Base-by-base conservation (phyloP, 768 basidiomycete species). In the Crucibulum laeve region DNA sequence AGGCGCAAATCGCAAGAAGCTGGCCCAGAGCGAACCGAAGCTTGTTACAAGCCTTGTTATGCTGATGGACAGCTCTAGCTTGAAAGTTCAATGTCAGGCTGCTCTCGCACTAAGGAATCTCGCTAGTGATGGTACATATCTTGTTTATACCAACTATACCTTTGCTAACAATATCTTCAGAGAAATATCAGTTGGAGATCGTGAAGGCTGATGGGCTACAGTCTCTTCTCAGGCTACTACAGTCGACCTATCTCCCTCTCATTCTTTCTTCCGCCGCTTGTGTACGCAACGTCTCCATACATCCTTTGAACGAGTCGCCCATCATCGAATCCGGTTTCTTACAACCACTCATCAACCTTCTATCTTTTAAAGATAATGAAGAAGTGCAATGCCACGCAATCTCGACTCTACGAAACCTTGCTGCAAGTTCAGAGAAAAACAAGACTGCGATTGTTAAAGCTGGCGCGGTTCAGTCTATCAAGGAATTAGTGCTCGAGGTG, bases 331-430 rank as follows among this genome's bases (percentile, higher is more conserved):
- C 92, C 25, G 95, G 95, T 15, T 99, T 99, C 74, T 68, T 98
- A 49, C 87, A 91, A 56, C 96, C 96, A 1, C 71, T 99, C 30
- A 97, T 99, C 62, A 93, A 91, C 59, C 77, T 99, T 24, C 73
- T 99, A 17, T 91, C 94, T 1, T 98, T 97, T 72, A 97, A 97
- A 63, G 96, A 99, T 64, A 98, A 98, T 57, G 96, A 99, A 69
- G 96, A 99, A 65, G 93, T 99, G 18, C 96, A 99, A 61, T 98
- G 96, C 58, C 96, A 99, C 56, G 96, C 96, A 15, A 99, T 99
- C 52, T 95, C 92, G 10, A 99, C 96, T 0, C 72, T 99, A 35
- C 80, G 96, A 13, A 99, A 99, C 59, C 77, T 99, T 13, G 96
- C 96, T 1, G 96, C 96, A 3, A 92, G 89, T 57, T 91, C 87